phyloP scores from a whole-genome alignment of 2,329 filamentous ascomycete genomes.

The Botrytis galanthina region DNA sequence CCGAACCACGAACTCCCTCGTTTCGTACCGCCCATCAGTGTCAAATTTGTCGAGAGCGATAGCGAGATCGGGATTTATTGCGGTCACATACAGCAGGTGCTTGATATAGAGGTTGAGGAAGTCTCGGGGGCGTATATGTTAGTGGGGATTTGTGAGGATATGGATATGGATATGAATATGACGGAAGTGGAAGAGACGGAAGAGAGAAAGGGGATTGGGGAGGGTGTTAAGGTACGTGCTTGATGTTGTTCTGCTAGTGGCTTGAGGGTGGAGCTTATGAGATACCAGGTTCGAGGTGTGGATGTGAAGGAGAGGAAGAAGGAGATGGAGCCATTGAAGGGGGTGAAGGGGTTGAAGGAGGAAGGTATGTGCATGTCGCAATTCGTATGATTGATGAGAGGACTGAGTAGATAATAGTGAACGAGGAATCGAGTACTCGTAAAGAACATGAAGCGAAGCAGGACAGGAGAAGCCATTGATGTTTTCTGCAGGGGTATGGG shows the following conservation, averaged over 20 bases:
- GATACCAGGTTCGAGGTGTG: not conserved
- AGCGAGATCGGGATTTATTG: not conserved
- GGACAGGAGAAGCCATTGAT: not conserved
- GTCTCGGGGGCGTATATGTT: not conserved
- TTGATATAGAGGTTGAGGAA: not conserved
- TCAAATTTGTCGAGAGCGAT: not conserved
- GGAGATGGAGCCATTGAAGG: not conserved
- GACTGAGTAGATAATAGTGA: not conserved
- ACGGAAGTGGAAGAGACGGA: rapidly evolving
- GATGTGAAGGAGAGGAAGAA: too few species aligned
- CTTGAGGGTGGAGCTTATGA: not conserved
- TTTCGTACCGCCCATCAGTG: not conserved
- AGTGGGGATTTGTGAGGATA: not conserved
- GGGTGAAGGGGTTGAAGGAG: not conserved
- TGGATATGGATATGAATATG: too few species aligned
- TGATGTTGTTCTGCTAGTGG: not conserved
- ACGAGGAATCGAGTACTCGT: not conserved
- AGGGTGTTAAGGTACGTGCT: not conserved
- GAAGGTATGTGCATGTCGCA: not conserved
- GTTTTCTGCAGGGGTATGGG: rapidly evolving
- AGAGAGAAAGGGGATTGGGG: too few species aligned
- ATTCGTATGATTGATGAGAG: too few species aligned
- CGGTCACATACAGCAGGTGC: not conserved
- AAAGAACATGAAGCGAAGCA: not conserved
- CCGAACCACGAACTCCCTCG: not conserved